Evolutionary conservation across 768 basidiomycete species (phyloP), one percentile per base, ranked within the genome.

Genomic region (Phylloporus arenicola): DNA sequence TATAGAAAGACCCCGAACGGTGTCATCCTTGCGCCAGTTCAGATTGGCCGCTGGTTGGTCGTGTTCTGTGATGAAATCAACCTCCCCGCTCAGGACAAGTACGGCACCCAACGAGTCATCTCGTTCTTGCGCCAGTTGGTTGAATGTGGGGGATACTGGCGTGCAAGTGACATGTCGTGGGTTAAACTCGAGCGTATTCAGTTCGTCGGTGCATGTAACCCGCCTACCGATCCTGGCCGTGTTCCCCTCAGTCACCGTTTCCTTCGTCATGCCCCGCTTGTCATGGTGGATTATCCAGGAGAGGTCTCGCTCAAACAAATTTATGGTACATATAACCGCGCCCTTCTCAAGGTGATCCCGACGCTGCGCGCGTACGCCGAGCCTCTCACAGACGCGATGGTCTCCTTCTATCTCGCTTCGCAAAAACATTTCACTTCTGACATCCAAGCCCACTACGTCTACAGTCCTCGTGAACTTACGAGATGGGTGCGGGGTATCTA

Each of bases 1-100:
- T 97, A 95, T 64, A 80, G 94, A 48, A 98, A 98, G 72, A 98
- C 96, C 4, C 92, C 96, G 12, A 98, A 93, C 60, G 96, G 96
- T n/a, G 89, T 96, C 42, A 81, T 97, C 42, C 82, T 99, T 46
- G 86, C 96, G 3, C 96, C 96, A 10, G 72, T 86, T 4, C 93
- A 97, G 62, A 92, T 97, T 54, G 95, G 95, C 24, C 85, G 93
- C 41, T 99, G 96, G 96, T 79, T 99, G 43, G 94, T 99, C 30
- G 87, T 99, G n/a, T 99, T 99, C 74, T 99, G 96, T 67, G 96
- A 99, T 66, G 96, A 99, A 69, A 98, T 99, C 76, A 99, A 99
- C 64, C 73, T 99, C 4, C 96, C 96, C 3, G 92, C 96, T 14
- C 78, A 84, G 9, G 96, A 99, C 75, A 95, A 93, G 70, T 99